A percentile compares a stretch with the other conserved stretches of the same genome.
Evolutionary conservation across 352 stramenopile genomes (phyloP).

Genomic region (Globisporangium emineosum): DNA sequence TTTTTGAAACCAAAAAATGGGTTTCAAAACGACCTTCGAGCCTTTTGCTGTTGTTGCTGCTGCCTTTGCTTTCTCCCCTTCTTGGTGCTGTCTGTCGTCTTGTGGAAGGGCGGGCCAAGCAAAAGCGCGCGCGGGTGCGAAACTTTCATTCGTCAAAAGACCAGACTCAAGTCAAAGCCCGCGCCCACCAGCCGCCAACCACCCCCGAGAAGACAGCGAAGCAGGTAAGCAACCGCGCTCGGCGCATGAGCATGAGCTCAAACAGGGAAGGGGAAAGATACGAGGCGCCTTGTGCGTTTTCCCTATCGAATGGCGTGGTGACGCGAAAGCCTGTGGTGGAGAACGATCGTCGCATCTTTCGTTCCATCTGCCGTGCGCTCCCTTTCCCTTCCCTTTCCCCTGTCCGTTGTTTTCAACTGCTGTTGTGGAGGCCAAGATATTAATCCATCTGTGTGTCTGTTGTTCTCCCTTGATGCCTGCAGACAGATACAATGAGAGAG

Average conservation of each 20-base stretch:
- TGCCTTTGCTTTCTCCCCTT: slow-evolving; percentile 6
- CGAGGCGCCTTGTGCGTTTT: background rate
- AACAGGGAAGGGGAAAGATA: background rate
- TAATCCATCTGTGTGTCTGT: slow-evolving; percentile 10
- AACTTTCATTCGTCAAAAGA: slow-evolving; percentile 88
- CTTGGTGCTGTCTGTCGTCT: background rate
- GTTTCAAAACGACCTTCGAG: slow-evolving; percentile 12
- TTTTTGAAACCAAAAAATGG: slow-evolving; percentile 18
- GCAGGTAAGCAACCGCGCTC: slow-evolving; percentile 32
- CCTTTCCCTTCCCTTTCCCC: background rate
- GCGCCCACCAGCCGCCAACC: slow-evolving; percentile 58
- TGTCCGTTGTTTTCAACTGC: background rate
- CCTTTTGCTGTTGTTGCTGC: background rate
- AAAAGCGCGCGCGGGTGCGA: slow-evolving; percentile 16
- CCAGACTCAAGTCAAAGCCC: slow-evolving; percentile 68
- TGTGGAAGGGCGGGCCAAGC: background rate
- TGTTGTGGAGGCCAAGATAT: background rate
- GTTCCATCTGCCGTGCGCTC: slow-evolving; percentile 1
- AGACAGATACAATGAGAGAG: slow-evolving; percentile 87
- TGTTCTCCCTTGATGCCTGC: slow-evolving; percentile 13
- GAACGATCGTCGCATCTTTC: slow-evolving; percentile 3
- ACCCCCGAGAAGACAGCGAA: slow-evolving; percentile 26
- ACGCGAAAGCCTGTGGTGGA: background rate
- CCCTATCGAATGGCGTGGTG: background rate
- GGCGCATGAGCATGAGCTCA: background rate